Base-by-base conservation (phyloP, 2,329 filamentous ascomycete species). In the Cladophialophora bantiana region DNA sequence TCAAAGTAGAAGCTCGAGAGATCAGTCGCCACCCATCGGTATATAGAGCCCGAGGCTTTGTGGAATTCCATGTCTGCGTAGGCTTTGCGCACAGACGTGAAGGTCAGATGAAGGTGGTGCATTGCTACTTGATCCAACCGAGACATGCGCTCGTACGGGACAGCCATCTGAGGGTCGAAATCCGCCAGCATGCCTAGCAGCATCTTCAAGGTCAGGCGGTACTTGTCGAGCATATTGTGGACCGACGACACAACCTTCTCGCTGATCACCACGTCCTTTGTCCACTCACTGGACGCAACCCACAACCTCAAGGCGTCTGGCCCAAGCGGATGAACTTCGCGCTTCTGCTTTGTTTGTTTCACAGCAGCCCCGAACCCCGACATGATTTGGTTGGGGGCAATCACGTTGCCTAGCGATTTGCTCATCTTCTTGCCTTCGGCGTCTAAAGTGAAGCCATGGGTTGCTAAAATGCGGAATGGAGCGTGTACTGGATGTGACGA, bases 381-480 rank as follows among this genome's bases (percentile, higher is more conserved):
- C 83, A 97, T 95, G 71, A 99, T 93, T 69, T 97, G 84, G 6
- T 86, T 83, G 0, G 94, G 94, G 0, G 88, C 85, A 64, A 98
- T 88, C 34, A 91, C 89, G 75, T 99, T 99, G 15, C 95, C 95
- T 1, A 97, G 81, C 0, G 93, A 97, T 78, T 99, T 99, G 76
- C 94, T 97, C 95, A 99, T 99, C 78, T 99, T 99, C 76, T 92
- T 93, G n/a, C 94, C 94, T 40, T 91, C 82, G 58, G 90, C 85
- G 74, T 99, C 95, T 1, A 99, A 86, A 0, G 93, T 94, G 77
- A 99, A 99, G 0, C 95, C 95, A 76, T 99, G 95, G 0, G 95
- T 99, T 68, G 97, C 89, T n/a, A 99, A 83, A 3, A 88, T 91
- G 75, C 89, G 91, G 82, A 96, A 99, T 0, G 95, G 95, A 0